A percentile compares a stretch with the other conserved stretches of the same genome.
These are phyloP conservation scores for Sphagnum tenellum DNA, from an alignment of 225 moss, liverwort and hornwort species.

Conservation along the genomic window DNA sequence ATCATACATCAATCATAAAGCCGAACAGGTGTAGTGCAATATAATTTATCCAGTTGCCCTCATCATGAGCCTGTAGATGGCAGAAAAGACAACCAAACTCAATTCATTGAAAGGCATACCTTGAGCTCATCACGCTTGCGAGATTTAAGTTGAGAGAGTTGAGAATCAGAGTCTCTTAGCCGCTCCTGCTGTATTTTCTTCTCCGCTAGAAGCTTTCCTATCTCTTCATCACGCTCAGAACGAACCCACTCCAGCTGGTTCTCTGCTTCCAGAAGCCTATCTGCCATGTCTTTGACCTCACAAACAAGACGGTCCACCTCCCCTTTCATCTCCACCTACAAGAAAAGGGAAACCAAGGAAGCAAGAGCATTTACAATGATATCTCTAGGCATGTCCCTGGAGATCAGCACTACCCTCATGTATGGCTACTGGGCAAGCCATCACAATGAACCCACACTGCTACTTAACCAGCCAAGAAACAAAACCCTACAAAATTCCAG, in stretches of 20 bases:
- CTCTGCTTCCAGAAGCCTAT: slow-evolving; percentile 82
- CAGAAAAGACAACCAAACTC: too few species aligned
- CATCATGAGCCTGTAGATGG: too few species aligned
- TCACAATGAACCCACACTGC: too few species aligned
- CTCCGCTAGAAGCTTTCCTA: slow-evolving; percentile 74
- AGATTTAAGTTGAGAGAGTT: slow-evolving; percentile 91
- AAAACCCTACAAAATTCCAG: too few species aligned
- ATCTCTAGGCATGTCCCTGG: too few species aligned
- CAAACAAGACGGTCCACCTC: slow-evolving; percentile 80
- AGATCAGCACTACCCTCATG: too few species aligned
- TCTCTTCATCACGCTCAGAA: slow-evolving; percentile 96
- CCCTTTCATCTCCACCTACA: slow-evolving; percentile 75
- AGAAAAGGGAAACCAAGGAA: not conserved
- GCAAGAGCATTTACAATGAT: too few species aligned
- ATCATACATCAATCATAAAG: too few species aligned
- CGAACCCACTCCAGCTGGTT: slow-evolving; percentile 98
- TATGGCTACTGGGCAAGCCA: too few species aligned
- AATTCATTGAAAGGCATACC: slow-evolving; percentile 21
- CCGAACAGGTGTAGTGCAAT: too few species aligned
- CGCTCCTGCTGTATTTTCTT: slow-evolving; percentile 85
- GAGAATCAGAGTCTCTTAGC: slow-evolving; percentile 88
- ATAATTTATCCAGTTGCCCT: too few species aligned
- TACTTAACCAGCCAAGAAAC: too few species aligned
- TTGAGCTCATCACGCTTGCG: slow-evolving; percentile 98
- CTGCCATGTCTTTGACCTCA: slow-evolving; percentile 97